Percentiles rank a stretch among this genome's conserved stretches.
Conservation (phyloP, 331 rosid genomes). For the Dryas integrifolia region DNA sequence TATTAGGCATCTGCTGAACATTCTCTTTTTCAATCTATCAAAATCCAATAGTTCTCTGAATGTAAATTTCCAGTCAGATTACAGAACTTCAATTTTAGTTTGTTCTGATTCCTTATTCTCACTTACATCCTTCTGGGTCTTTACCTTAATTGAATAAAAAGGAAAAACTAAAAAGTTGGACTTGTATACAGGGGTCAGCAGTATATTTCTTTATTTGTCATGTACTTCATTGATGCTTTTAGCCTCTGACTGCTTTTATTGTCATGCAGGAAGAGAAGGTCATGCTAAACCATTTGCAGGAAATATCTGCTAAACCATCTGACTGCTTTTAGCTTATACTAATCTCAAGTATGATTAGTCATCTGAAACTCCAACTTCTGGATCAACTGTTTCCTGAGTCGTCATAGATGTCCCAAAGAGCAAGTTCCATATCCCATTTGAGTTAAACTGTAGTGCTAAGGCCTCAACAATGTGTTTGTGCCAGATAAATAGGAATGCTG, state of each 20-base stretch:
- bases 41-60: neutral
- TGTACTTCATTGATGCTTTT: neutral
- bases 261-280: constrained; percentile 24
- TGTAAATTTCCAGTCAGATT: neutral
- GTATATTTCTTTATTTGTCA: neutral
- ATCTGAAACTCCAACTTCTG: too few relatives aligned
- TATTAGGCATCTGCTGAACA: neutral
- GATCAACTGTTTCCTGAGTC: too few relatives aligned
- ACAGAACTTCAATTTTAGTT: neutral
- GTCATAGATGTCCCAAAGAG: too few relatives aligned
- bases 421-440: too few relatives aligned
- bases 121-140: neutral
- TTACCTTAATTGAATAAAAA: neutral
- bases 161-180: neutral
- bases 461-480: too few relatives aligned
- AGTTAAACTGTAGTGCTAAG: too few relatives aligned
- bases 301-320: neutral
- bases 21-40: neutral
- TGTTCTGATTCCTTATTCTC: neutral
- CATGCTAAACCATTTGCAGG: neutral
- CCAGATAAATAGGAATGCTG: too few relatives aligned
- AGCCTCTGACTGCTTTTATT: neutral
- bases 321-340: neutral
- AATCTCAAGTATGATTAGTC: neutral
- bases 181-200: neutral